These are phyloP conservation scores for Fusarium sublunatum DNA, from an alignment of 2,329 filamentous ascomycete genomes.

Conservation along the genomic window DNA sequence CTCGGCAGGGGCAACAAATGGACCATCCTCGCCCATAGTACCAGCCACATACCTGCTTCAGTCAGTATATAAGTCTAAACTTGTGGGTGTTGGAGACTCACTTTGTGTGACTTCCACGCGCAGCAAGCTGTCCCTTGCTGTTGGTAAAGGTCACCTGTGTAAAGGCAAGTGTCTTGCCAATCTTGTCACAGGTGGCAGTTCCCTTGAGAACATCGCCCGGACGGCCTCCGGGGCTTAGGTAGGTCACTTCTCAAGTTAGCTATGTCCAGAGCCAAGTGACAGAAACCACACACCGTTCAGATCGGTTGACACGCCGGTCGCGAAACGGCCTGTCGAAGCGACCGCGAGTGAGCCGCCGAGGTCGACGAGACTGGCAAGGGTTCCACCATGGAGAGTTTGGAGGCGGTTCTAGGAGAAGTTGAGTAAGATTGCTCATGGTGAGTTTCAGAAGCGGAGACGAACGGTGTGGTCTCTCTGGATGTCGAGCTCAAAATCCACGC, in stretches of 20 bases:
- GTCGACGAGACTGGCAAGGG: conserved; percentile 80
- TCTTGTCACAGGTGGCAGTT: conserved; percentile 70
- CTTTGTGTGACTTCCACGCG: conserved; percentile 75
- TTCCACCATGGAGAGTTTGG: conserved; percentile 80
- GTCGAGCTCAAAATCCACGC: conserved; percentile 80
- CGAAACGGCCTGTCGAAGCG: conserved; percentile 71
- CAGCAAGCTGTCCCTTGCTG: conserved; percentile 67
- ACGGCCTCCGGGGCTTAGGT: conserved; percentile 68
- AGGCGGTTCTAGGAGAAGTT: conserved; percentile 71
- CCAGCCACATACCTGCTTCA: conserved; percentile 56
- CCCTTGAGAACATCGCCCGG: conserved; percentile 67
- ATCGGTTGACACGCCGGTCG: conserved; percentile 73
- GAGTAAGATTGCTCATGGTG: fast-evolving
- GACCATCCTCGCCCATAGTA: conserved; percentile 52
- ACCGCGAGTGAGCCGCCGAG: conserved; percentile 73
- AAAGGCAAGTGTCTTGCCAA: conserved; percentile 72
- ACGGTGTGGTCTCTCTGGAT: conserved; percentile 82
- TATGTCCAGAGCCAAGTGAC: fast-evolving
- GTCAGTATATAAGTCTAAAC: background rate
- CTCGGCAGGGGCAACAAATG: conserved; percentile 52
- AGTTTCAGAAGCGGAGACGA: conserved; percentile 38
- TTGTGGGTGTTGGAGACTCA: conserved; percentile 47
- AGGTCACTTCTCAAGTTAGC: conserved; percentile 63
- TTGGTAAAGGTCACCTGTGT: conserved; percentile 71
- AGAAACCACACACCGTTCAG: conserved; percentile 61